Conservation (phyloP, 768 basidiomycete genomes). For the Mycena chlorophos region DNA sequence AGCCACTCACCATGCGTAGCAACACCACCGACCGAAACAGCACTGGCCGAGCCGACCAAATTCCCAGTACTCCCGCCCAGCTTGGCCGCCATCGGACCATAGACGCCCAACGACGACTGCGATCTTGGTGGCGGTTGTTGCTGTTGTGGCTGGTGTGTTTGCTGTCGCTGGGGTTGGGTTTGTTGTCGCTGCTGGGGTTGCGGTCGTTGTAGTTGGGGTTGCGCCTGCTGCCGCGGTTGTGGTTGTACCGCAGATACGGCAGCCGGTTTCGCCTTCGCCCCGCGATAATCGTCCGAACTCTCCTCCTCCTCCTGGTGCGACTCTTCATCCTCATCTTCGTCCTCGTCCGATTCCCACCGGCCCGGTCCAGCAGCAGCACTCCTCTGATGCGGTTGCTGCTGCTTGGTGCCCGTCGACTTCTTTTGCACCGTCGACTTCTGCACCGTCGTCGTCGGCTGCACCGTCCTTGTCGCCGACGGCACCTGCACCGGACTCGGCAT, state of each 20-base stretch:
- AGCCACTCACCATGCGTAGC: not conserved
- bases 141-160: not conserved
- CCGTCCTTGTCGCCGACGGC: not conserved
- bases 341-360: conserved; percentile 6
- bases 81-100: not conserved
- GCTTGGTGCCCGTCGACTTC: not conserved
- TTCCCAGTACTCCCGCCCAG: conserved; percentile 1
- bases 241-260: no score
- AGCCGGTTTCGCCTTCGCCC: not conserved
- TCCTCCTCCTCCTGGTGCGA: not conserved
- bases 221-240: no score
- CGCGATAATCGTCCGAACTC: not conserved
- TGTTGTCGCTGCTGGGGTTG: no score
- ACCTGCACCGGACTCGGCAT: not conserved
- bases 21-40: conserved; percentile 1
- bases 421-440: not conserved
- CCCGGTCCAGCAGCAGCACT: no score
- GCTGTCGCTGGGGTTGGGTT: no score
- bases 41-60: not conserved
- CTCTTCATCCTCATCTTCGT: conserved; percentile 1
- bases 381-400: not conserved
- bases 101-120: conserved; percentile 9
- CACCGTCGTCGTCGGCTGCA: not conserved
- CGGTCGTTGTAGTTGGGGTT: no score
- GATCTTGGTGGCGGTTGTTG: not conserved